phyloP scores from a whole-genome alignment of 352 stramenopile genomes.

The Phytophthora pseudosyringae region DNA sequence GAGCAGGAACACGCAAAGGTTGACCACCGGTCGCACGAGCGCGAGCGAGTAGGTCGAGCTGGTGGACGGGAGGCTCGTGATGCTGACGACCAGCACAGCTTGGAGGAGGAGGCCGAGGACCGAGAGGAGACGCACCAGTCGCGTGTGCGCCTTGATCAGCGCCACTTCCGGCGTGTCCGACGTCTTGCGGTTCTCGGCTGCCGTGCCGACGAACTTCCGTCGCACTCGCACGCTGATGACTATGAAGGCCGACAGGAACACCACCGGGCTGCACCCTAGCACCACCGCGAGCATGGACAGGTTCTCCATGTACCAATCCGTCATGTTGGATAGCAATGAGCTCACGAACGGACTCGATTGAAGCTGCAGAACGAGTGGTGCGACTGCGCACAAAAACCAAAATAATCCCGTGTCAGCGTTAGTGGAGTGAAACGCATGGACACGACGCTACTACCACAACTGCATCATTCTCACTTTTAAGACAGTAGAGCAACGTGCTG shows the following conservation, averaged over 20 bases:
- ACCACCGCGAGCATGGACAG: constrained; percentile 43
- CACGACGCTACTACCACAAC: background rate
- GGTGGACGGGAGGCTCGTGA: constrained; percentile 22
- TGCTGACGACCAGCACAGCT: constrained; percentile 36
- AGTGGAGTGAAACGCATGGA: constrained; percentile 29
- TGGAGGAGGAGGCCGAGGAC: constrained; percentile 52
- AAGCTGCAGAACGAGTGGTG: constrained; percentile 2
- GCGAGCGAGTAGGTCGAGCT: constrained; percentile 52
- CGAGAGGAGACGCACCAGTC: constrained; percentile 50
- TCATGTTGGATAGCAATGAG: constrained; percentile 20
- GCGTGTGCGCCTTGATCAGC: constrained; percentile 66
- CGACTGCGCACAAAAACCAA: constrained; percentile 26
- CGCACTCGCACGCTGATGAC: constrained; percentile 41
- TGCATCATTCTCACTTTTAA: constrained; percentile 13
- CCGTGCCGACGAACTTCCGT: constrained; percentile 19
- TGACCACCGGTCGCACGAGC: constrained; percentile 50
- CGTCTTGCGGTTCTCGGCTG: constrained; percentile 21
- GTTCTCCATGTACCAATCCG: constrained; percentile 61
- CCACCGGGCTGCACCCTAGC: constrained; percentile 40
- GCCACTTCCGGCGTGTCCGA: constrained; percentile 61
- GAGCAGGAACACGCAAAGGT: constrained; percentile 55
- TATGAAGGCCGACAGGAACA: constrained; percentile 48
- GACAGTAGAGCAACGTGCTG: background rate
- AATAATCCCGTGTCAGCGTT: constrained; percentile 27
- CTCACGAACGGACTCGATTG: background rate